These are phyloP conservation scores for Pyricularia sp. DNA, from an alignment of 2,329 filamentous ascomycete genomes.

Conservation along the genomic window DNA sequence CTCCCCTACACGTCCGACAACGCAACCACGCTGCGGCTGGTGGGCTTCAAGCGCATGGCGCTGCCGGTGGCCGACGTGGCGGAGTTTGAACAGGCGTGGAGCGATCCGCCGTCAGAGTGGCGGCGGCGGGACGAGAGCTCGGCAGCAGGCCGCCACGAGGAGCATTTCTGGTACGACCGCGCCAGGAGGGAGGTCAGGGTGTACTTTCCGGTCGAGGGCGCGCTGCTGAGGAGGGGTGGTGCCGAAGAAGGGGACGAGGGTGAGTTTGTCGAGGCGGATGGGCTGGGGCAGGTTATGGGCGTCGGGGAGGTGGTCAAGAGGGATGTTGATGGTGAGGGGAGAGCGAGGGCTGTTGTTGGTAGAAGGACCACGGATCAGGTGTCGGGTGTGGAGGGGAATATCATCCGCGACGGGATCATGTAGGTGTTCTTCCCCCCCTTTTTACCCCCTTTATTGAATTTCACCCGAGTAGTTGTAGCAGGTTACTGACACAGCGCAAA, in stretches of 20 bases:
- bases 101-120: slow-evolving; percentile 2
- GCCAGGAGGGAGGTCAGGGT: neutral
- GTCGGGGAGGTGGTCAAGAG: neutral
- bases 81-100: slow-evolving; percentile 3
- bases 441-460: too few species aligned
- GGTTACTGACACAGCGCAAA: neutral
- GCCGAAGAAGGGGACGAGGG: neutral
- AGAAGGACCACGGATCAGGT: neutral
- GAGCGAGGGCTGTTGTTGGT: neutral
- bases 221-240: neutral
- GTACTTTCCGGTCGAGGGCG: slow-evolving; percentile 4
- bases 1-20: slow-evolving; percentile 3
- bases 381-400: slow-evolving; percentile 2
- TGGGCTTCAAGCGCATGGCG: slow-evolving; percentile 5
- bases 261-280: neutral
- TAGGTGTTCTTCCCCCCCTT: neutral
- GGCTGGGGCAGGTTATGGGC: slow-evolving; percentile 1
- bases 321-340: slow-evolving; percentile 1
- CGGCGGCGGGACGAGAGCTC: neutral
- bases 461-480: neutral
- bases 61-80: slow-evolving; percentile 4
- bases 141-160: neutral
- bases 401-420: slow-evolving; percentile 3
- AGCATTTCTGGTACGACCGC: slow-evolving; percentile 2
- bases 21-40: slow-evolving; percentile 2